Base-by-base conservation (phyloP, 345 rosid species). In the Boechera stricta region DNA sequence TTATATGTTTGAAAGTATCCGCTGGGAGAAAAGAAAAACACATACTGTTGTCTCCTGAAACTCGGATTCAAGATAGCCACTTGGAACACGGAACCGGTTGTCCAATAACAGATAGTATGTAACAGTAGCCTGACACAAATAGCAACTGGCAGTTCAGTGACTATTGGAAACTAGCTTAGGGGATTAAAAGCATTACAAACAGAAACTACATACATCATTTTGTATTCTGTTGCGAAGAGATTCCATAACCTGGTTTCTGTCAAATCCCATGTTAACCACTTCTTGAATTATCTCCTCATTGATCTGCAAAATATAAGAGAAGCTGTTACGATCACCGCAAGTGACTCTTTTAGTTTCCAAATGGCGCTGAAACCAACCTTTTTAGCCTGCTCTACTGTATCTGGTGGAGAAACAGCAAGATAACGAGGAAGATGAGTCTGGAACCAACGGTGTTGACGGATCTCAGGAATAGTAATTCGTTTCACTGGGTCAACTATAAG, bases 381-480 rank as follows among this genome's bases (percentile, higher is more conserved):
- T 84, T 86, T 90, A 21, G 89, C 88, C 82, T 90, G 97, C 77
- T 87, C 87, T 84, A 73, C 79, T 31, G 93, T 87, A 66, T 91
- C 94, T 10, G 94, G 96, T 53, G 90, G 95, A 45, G 99, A 86
- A 68, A 89, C 94, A 41, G 97, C 97, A 77, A 95, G 83, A 76
- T 95, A 93, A 60, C 91, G 87, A 49, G 96, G 93, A 80, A 95
- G 96, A 72, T 83, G 93, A 71, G 80, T 85, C 77, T 86, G 89
- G 83, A 95, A 95, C 99, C 99, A 95, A n/a, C 76, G 86, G 62
- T 93, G 97, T 73, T 86, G 96, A 65, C 89, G 93, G 72, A 95
- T 91, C 81, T 95, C 98, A 53, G 96, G 93, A 64, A 95, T 91
- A 5, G 87, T 87, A 68, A 93, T 82, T 78, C 99, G 89, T 82